phyloP scores from a whole-genome alignment of 371 early-diverging fungal genomes.

The Mucor circinelloides region DNA sequence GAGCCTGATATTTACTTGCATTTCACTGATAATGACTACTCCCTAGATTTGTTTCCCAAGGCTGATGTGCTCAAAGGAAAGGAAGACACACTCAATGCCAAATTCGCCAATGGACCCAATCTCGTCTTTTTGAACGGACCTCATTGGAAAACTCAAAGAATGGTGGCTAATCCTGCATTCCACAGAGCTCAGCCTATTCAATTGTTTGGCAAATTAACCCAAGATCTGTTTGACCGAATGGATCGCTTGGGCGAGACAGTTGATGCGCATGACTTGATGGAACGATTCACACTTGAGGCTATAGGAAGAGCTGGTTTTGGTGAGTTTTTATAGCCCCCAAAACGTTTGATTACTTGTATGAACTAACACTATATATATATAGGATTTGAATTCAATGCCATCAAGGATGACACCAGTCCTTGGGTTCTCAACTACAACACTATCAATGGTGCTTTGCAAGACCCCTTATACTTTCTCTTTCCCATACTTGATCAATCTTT shows the following conservation, averaged over 20 bases:
- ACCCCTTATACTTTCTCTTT: constrained; percentile 47
- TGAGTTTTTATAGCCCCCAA: constrained; percentile 1
- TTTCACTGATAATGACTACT: background rate
- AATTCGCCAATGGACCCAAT: constrained; percentile 11
- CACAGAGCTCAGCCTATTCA: constrained; percentile 39
- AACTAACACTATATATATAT: background rate
- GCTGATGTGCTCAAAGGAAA: background rate
- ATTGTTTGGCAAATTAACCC: constrained; percentile 30
- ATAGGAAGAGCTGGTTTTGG: constrained; percentile 48
- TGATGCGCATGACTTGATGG: constrained; percentile 28
- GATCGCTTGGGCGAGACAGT: constrained; percentile 15
- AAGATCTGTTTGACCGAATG: constrained; percentile 28
- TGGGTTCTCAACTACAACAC: constrained; percentile 35
- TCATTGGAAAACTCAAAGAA: constrained; percentile 22
- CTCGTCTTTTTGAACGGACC: constrained; percentile 8
- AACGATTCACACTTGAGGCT: constrained; percentile 37
- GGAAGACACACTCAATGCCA: background rate
- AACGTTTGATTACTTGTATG: background rate
- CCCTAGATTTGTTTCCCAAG: constrained; percentile 5
- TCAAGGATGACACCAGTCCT: constrained; percentile 16
- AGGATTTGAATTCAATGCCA: constrained; percentile 40
- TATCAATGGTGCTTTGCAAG: constrained; percentile 20
- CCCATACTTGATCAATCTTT: constrained; percentile 43
- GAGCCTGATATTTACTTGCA: background rate
- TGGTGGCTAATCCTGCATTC: constrained; percentile 44